Base-by-base conservation (phyloP, 345 rosid genomes). In the Melaleuca alternifolia region DNA sequence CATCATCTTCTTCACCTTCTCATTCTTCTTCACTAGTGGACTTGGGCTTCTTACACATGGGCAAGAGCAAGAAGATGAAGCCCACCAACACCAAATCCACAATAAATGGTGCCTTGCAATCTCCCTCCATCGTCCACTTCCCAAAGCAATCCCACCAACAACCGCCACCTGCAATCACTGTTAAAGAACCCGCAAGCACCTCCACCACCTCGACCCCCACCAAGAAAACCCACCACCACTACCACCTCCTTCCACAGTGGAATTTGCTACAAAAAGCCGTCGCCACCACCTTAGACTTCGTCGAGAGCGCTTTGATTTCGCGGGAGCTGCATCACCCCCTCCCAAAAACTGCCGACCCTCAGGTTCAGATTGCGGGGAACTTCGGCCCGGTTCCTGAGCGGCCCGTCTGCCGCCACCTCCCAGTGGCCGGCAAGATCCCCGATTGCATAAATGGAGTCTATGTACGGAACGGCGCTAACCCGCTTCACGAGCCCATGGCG, bases 401-500 rank as follows among this genome's bases (percentile, higher is more conserved):
- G 76, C 89, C 97, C 28, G 95, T 93, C 59, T 85, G 83, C 59
- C 91, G 88, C 3, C 53, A 87, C 0, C 94, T 95, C 52, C 93
- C 94, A 2, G 93, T 96, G 18, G n/a, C 54, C 15, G 99, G 99
- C 3, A 87, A 90, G 33, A 95, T 96, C 88, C 98, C 98, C 11
- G 92, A 91, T 44, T 92, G 96, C 88, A 95, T 96, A 53, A 87
- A 93, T 88, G 99, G 99, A 20, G 95, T 95, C 61, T 96, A 96
- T 56, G 86, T 93, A 79, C 94, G 99, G 44, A 96, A 96, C 94
- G 99, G 99, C 1, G 99, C 98, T 16, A 95, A 96, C 89, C 99
- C 99, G 15, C 90, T 93, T n/a, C 93, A 93, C 86, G 93, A 95
- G 83, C 99, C 99, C 0, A 89, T 93, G 54, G 93, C 98, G 26